phyloP scores from a whole-genome alignment of 805 yeast genomes.

The Myxozyma udenii region DNA sequence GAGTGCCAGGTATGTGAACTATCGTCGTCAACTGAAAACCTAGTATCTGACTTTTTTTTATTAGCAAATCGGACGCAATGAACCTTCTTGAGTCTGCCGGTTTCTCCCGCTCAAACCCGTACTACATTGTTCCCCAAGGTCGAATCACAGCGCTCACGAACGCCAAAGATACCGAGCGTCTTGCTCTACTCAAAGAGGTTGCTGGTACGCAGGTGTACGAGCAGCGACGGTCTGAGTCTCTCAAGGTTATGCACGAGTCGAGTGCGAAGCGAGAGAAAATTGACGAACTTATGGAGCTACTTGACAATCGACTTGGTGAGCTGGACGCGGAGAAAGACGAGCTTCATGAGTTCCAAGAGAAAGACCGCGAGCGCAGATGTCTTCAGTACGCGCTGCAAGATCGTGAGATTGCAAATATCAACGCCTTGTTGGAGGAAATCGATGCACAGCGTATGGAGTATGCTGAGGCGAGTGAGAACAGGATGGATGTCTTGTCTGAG shows the following conservation, averaged over 20 bases:
- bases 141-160: slow-evolving; percentile 78
- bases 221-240: slow-evolving; percentile 69
- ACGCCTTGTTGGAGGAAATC: slow-evolving; percentile 55
- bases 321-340: slow-evolving; percentile 78
- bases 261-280: slow-evolving; percentile 67
- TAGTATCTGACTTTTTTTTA: background rate
- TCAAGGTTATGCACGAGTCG: slow-evolving; percentile 73
- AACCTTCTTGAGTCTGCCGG: slow-evolving; percentile 88
- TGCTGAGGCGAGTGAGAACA: slow-evolving; percentile 52
- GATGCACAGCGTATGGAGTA: slow-evolving; percentile 56
- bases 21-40: background rate
- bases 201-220: slow-evolving; percentile 95
- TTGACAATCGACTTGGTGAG: slow-evolving; percentile 66
- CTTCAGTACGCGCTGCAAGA: slow-evolving; percentile 73
- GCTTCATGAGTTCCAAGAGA: slow-evolving; percentile 61
- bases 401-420: slow-evolving; percentile 65
- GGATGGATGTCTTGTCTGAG: slow-evolving; percentile 55
- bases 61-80: slow-evolving; percentile 64
- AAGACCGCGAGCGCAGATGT: slow-evolving; percentile 65
- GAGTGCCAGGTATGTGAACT: slow-evolving; percentile 59
- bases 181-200: slow-evolving; percentile 78
- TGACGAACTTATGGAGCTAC: slow-evolving; percentile 65
- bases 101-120: slow-evolving; percentile 83
- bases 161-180: slow-evolving; percentile 80
- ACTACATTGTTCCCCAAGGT: slow-evolving; percentile 97